Conservation (phyloP, 495 filamentous ascomycete species). For the Aspergillus leporis region DNA sequence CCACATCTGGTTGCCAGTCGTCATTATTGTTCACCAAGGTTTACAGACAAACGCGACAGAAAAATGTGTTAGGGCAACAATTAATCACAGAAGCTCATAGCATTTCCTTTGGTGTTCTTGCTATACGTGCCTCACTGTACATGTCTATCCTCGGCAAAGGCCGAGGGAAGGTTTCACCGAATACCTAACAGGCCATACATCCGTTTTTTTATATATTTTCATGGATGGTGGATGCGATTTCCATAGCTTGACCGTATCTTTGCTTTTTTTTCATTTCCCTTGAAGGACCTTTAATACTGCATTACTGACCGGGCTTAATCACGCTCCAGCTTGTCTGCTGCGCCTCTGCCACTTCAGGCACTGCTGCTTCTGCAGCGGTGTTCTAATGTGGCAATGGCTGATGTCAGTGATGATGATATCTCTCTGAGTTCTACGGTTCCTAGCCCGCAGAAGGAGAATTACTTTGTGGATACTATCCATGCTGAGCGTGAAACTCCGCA, state of each 20-base stretch:
- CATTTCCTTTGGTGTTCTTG: not conserved
- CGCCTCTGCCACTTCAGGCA: not conserved
- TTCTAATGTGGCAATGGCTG: slow-evolving; percentile 15
- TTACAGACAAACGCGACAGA: not conserved
- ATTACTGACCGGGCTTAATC: not conserved
- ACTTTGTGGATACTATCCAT: slow-evolving; percentile 46
- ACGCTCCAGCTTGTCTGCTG: not conserved
- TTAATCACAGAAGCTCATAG: not conserved
- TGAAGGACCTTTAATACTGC: not conserved
- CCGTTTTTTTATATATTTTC: not conserved
- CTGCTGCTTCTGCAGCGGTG: not conserved
- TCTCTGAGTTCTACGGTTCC: slow-evolving; percentile 60
- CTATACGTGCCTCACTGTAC: not conserved
- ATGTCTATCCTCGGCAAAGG: not conserved
- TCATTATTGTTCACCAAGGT: not conserved
- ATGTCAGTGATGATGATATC: slow-evolving; percentile 54
- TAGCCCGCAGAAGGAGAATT: slow-evolving; percentile 41
- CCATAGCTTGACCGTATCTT: not conserved
- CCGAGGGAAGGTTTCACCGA: not conserved
- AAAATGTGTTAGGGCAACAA: no score
- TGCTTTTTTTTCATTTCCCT: not conserved
- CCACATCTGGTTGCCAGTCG: not conserved
- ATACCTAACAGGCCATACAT: not conserved
- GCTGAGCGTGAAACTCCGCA: slow-evolving; percentile 48
- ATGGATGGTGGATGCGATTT: not conserved